Evolutionary conservation across 495 filamentous ascomycete species (phyloP), one percentile per base, ranked within the genome.

Genomic region (Aspergillus carlsbadensis): DNA sequence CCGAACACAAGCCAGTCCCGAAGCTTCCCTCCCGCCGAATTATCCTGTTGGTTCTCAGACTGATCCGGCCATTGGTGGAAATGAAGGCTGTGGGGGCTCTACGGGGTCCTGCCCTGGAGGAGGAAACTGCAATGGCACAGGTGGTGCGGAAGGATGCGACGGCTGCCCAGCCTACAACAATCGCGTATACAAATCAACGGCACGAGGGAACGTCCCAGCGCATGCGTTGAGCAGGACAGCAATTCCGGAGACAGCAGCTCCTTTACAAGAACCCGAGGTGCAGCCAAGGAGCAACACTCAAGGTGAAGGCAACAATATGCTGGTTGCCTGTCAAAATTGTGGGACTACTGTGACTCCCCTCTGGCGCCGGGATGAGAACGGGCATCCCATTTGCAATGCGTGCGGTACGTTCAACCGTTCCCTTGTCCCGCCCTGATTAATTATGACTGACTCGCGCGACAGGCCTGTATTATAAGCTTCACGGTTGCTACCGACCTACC

Each of bases 91-190:
- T 43, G 57, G 63, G 53, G 71, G 79, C 14, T 77, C 81, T 11
- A 83, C 83, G 24, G 94, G 94, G n/a, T 91, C 92, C 14, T 98
- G 94, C 71, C 94, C 94, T 6, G 94, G 94, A 36, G 95, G 93
- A 51, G 94, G 94, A 39, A 89, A 86, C 56, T 98, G 94, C 72
- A 97, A 98, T 74, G 94, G 94, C 14, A 97, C 94, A 24, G 94
- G 94, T 40, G 94, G 94, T 58, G 90, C 92, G n/a, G 89, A 95
- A 59, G 94, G 90, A 21, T 98, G 94, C 69, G 91, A 89, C 67
- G 94, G 94, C 11, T 98, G 94, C 63, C 94, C 94, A 31, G 95
- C 95, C 5, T 98, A 87, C 77, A 98, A 98, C 76, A 98, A 98
- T 70, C 83, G 94, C 41, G 85, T 98, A 41, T 89, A 92, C 51